These are phyloP conservation scores for Acanthamoeba lenticulata DNA, from an alignment of 208 protist genomes.

Conservation along the genomic window DNA sequence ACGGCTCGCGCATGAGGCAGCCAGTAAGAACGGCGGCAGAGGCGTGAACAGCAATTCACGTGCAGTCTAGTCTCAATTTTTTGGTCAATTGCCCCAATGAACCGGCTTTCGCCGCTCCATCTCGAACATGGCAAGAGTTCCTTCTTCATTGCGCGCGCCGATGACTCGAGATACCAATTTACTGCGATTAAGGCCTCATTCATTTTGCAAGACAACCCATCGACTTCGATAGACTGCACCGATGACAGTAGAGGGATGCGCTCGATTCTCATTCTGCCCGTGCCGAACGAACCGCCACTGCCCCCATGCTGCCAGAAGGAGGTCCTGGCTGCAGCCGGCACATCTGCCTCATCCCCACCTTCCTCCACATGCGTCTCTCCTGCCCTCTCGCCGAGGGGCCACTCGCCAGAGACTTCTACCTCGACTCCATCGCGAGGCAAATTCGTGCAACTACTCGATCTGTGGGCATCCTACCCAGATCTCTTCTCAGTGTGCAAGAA, in stretches of 20 bases:
- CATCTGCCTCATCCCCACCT: background rate
- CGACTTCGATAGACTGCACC: background rate
- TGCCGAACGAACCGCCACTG: background rate
- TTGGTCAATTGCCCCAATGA: too few relatives aligned
- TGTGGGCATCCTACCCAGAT: background rate
- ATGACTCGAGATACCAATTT: slow-evolving; percentile 2
- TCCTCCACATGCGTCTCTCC: background rate
- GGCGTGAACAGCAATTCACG: too few relatives aligned
- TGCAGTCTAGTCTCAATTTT: too few relatives aligned
- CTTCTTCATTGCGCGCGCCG: background rate
- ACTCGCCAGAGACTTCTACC: background rate
- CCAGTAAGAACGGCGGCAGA: too few relatives aligned
- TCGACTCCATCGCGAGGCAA: background rate
- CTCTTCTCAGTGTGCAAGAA: background rate
- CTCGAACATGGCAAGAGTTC: background rate
- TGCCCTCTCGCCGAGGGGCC: background rate
- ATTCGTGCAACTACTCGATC: background rate
- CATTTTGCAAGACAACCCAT: background rate
- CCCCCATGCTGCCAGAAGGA: background rate
- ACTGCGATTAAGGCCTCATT: slow-evolving; percentile 5
- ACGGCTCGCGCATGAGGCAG: too few relatives aligned
- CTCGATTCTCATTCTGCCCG: slow-evolving; percentile 14
- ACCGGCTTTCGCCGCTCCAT: too few relatives aligned
- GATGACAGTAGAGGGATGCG: background rate
- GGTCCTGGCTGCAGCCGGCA: background rate